phyloP scores from a whole-genome alignment of 768 basidiomycete genomes.

The Lactifluus subvellereus region DNA sequence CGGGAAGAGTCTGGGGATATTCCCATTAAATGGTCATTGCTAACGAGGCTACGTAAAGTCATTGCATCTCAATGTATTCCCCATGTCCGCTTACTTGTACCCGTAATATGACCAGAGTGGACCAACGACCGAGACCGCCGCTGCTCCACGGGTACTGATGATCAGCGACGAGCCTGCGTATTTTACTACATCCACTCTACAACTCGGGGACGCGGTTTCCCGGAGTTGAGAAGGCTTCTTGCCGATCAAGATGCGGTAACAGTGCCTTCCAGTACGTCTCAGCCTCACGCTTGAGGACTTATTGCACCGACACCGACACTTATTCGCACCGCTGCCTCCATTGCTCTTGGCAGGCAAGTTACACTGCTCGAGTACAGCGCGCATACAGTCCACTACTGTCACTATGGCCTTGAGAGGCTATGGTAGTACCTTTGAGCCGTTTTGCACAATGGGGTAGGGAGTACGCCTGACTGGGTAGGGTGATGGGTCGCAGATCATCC shows the following conservation, averaged over 20 bases:
- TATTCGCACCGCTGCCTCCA: not conserved
- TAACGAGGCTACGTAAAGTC: slow-evolving; percentile 22
- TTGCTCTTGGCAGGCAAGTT: slow-evolving; percentile 4
- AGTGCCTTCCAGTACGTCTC: slow-evolving; percentile 7
- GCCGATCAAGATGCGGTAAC: slow-evolving; percentile 17
- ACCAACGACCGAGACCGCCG: slow-evolving; percentile 11
- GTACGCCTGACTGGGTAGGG: not conserved
- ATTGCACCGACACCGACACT: not conserved
- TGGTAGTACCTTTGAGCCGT: not conserved
- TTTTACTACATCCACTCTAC: slow-evolving; percentile 1
- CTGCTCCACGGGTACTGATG: slow-evolving; percentile 14
- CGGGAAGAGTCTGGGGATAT: slow-evolving; percentile 5
- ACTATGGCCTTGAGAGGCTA: not conserved
- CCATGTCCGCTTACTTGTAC: slow-evolving; percentile 22
- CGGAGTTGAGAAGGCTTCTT: slow-evolving; percentile 11
- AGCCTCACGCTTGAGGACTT: not conserved
- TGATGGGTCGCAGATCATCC: slow-evolving; percentile 14
- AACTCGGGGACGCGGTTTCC: slow-evolving; percentile 13
- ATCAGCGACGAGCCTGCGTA: slow-evolving; percentile 16
- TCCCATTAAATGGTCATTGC: slow-evolving; percentile 15
- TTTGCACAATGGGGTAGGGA: not conserved
- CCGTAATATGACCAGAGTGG: slow-evolving; percentile 23
- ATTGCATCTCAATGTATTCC: slow-evolving; percentile 18
- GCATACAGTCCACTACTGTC: not conserved
- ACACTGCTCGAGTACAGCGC: not conserved